phyloP scores from a whole-genome alignment of 2,329 filamentous ascomycete genomes.

The Fusarium aywerte region DNA sequence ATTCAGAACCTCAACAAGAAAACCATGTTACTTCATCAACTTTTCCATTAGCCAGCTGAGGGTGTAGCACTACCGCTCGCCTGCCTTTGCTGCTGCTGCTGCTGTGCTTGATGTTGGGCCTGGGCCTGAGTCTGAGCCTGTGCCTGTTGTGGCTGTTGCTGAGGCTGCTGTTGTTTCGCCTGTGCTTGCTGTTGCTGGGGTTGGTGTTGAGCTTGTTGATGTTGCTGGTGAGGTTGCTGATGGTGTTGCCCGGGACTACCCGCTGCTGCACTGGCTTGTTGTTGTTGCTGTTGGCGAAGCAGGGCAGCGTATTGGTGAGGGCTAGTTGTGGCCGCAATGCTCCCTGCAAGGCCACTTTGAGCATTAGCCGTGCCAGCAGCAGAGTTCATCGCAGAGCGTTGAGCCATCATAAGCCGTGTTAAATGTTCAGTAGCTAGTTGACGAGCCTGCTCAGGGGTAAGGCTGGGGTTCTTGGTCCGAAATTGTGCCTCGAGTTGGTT shows the following conservation, averaged over 20 bases:
- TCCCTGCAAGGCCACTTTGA: slow-evolving; percentile 61
- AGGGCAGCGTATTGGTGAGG: slow-evolving; percentile 70
- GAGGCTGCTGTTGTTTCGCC: slow-evolving; percentile 36
- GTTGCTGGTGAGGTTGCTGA: slow-evolving; percentile 42
- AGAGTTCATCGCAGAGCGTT: slow-evolving; percentile 64
- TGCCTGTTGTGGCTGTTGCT: slow-evolving; percentile 25
- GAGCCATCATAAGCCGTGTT: slow-evolving; percentile 59
- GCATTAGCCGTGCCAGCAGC: slow-evolving; percentile 60
- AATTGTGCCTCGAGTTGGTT: slow-evolving; percentile 64
- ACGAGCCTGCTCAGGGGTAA: slow-evolving; percentile 61
- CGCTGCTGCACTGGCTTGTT: slow-evolving; percentile 52
- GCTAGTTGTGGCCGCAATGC: slow-evolving; percentile 60
- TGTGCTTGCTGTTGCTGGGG: slow-evolving; percentile 25
- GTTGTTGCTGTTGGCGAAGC: slow-evolving; percentile 67
- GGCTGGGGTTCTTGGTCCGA: slow-evolving; percentile 61
- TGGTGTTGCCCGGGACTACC: slow-evolving; percentile 46
- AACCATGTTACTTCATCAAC: not conserved
- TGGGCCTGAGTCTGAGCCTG: slow-evolving; percentile 15
- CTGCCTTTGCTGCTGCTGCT: slow-evolving; percentile 49
- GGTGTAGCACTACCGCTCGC: slow-evolving; percentile 56
- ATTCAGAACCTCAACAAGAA: slow-evolving; percentile 26
- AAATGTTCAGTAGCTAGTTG: slow-evolving; percentile 64
- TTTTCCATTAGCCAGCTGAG: slow-evolving; percentile 45
- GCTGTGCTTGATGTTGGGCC: slow-evolving; percentile 19
- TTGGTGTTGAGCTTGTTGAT: slow-evolving; percentile 42